Percentiles rank a stretch among this genome's conserved stretches.
phyloP scores from a whole-genome alignment of 208 protist species.

The Trypanosoma rangeli region DNA sequence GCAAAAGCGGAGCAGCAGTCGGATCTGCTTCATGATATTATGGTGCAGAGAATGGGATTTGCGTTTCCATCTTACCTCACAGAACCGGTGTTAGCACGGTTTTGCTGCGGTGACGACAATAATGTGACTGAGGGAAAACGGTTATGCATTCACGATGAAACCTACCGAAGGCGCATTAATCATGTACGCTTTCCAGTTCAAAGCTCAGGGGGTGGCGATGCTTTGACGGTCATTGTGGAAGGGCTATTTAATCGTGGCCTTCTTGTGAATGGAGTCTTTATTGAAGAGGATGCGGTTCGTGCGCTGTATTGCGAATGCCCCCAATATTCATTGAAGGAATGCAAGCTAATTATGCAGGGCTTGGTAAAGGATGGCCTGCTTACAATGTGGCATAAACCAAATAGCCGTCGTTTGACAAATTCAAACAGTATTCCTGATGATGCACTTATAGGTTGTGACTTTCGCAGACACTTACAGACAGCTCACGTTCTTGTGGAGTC shows the following conservation, averaged over 20 bases:
- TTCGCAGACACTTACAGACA: slow-evolving; percentile 68
- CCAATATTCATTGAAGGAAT: slow-evolving; percentile 57
- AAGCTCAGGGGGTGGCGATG: slow-evolving; percentile 28
- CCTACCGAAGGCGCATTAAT: slow-evolving; percentile 70
- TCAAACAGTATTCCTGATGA: slow-evolving; percentile 55
- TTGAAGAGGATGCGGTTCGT: slow-evolving; percentile 69
- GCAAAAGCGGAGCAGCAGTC: slow-evolving; percentile 71
- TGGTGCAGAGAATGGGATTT: slow-evolving; percentile 81
- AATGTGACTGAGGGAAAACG: slow-evolving; percentile 50
- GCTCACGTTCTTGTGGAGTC: slow-evolving; percentile 81
- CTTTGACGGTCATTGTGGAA: slow-evolving; percentile 64
- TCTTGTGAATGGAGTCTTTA: slow-evolving; percentile 71
- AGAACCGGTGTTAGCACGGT: slow-evolving; percentile 58
- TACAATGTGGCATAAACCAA: slow-evolving; percentile 15
- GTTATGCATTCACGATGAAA: slow-evolving; percentile 51
- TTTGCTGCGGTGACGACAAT: slow-evolving; percentile 72
- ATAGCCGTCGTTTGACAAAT: slow-evolving; percentile 46
- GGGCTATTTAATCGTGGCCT: slow-evolving; percentile 87
- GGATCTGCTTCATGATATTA: slow-evolving; percentile 65
- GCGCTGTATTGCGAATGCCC: slow-evolving; percentile 77
- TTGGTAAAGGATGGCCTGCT: slow-evolving; percentile 43
- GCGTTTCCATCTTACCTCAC: slow-evolving; percentile 46
- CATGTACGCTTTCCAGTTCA: slow-evolving; percentile 58
- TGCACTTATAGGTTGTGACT: slow-evolving; percentile 75
- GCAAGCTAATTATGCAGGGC: slow-evolving; percentile 40